Evolutionary conservation across 805 yeast species (phyloP), one percentile per base, ranked within the genome.

Genomic region (Pichia pseudocactophila): DNA sequence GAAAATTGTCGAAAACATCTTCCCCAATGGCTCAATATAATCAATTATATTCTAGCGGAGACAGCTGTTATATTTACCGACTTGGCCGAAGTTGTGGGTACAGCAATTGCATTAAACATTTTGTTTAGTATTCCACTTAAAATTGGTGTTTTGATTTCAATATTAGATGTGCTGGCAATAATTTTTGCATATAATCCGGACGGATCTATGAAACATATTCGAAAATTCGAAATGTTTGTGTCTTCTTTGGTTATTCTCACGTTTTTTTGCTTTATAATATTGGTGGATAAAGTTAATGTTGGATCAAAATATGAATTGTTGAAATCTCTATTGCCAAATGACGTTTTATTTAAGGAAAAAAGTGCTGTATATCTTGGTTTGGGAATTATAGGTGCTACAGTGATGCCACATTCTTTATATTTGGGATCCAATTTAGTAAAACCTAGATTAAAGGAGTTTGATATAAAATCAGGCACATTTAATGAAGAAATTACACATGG

Each of bases 81-180:
- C 58, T 65, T 88, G 53, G 96, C 96, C 1, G 97, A 88, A 60
- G 96, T 88, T 10, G 90, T 88, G 7, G 97, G 97, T 2, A 82
- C 95, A 3, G 96, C 96, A 10, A 84, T 88, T 37, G 78, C 95
- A 0, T 67, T 88, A 40, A 79, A 85, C 50, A 85, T 88, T 45
- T 59, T 88, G 22, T 80, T 88, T 53, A 69, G 73, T 2, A 75
- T 88, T 10, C 95, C 96, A 0, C 66, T 88, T 43, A 57, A 78
- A 1, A 61, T 71, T 32, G 97, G 97, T 41, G 94, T 88, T 3
- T 48, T 82, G 7, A 58, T 88, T 30, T 88, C 97, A 0, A 80
- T 88, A 1, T 57, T 84, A 3, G 97, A 88, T 57, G 96, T 88
- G 7, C 62, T 88, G 47, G 68, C 83, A 4, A 82, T 88, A 9